These are phyloP conservation scores for Phytophthora lateralis DNA, from an alignment of 352 stramenopile genomes.

Conservation along the genomic window DNA sequence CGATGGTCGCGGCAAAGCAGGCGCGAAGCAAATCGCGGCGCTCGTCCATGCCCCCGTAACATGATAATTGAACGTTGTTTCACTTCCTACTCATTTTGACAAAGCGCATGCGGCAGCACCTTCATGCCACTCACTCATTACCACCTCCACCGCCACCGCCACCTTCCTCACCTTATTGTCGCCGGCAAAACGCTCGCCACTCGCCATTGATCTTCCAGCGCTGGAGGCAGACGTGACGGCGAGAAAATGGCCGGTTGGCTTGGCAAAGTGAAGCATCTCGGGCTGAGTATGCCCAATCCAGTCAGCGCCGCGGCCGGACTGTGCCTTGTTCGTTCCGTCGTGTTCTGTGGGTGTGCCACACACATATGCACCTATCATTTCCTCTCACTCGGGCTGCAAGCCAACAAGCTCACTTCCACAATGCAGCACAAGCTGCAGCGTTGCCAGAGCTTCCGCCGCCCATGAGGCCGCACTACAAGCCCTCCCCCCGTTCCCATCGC, in stretches of 20 bases:
- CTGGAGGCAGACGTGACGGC: too few relatives aligned
- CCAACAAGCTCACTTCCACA: background rate
- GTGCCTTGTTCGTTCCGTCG: constrained; percentile 6
- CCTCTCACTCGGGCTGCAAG: background rate
- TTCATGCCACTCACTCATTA: too few relatives aligned
- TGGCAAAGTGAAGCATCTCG: constrained; percentile 5
- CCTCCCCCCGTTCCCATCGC: too few relatives aligned
- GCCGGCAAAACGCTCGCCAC: background rate
- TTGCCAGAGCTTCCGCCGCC: too few relatives aligned
- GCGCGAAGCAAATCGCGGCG: background rate
- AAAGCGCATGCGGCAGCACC: background rate
- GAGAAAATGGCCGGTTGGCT: too few relatives aligned
- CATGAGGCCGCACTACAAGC: too few relatives aligned
- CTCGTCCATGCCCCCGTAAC: constrained; percentile 22
- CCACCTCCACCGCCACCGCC: too few relatives aligned
- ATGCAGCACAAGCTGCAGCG: too few relatives aligned
- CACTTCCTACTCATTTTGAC: constrained; percentile 4
- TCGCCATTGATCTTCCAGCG: background rate
- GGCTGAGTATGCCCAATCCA: constrained; percentile 3
- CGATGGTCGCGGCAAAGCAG: constrained; percentile 5
- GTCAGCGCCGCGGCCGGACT: constrained; percentile 1
- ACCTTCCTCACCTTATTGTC: background rate
- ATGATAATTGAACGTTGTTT: constrained; percentile 25
- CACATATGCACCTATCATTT: background rate
- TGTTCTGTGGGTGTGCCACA: constrained; percentile 19